phyloP scores from a whole-genome alignment of 805 yeast genomes.

The Cyberlindnera euphorbiae region DNA sequence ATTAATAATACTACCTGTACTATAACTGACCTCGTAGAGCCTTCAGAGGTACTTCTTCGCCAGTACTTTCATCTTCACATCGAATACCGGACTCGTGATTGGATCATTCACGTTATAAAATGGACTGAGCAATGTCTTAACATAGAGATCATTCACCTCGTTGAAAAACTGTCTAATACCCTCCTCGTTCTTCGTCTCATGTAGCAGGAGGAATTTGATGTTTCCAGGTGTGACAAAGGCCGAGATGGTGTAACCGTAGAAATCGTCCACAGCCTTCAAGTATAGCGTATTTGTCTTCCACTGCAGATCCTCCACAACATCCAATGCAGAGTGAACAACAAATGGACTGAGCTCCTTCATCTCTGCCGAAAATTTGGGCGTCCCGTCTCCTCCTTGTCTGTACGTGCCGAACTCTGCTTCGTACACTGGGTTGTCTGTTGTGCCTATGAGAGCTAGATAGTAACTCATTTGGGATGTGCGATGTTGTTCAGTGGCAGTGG shows the following conservation, averaged over 20 bases:
- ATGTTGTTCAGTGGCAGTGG: too few relatives aligned
- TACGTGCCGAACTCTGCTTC: constrained; percentile 81
- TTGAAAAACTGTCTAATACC: constrained; percentile 76
- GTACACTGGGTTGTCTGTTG: constrained; percentile 79
- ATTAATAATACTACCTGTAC: too few relatives aligned
- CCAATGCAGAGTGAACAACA: constrained; percentile 82
- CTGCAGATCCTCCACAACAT: constrained; percentile 85
- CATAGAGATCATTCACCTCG: constrained; percentile 84
- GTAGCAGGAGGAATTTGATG: constrained; percentile 70
- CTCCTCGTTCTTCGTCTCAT: constrained; percentile 59
- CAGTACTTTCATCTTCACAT: constrained; percentile 60
- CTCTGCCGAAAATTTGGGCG: constrained; percentile 50
- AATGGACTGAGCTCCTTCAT: constrained; percentile 82
- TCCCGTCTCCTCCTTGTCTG: constrained; percentile 63
- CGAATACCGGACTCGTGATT: constrained; percentile 70
- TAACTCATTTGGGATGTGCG: constrained; percentile 50
- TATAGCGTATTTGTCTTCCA: constrained; percentile 67
- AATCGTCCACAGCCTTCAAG: constrained; percentile 76
- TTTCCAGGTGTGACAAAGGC: constrained; percentile 88
- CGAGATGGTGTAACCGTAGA: constrained; percentile 76
- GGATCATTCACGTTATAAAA: constrained; percentile 76
- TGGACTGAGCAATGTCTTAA: constrained; percentile 80
- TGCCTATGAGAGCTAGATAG: constrained; percentile 84
- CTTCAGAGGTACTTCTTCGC: constrained; percentile 70
- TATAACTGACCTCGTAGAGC: too few relatives aligned